Evolutionary conservation across 768 basidiomycete species (phyloP).

Genomic region (Myochromella boudieri): DNA sequence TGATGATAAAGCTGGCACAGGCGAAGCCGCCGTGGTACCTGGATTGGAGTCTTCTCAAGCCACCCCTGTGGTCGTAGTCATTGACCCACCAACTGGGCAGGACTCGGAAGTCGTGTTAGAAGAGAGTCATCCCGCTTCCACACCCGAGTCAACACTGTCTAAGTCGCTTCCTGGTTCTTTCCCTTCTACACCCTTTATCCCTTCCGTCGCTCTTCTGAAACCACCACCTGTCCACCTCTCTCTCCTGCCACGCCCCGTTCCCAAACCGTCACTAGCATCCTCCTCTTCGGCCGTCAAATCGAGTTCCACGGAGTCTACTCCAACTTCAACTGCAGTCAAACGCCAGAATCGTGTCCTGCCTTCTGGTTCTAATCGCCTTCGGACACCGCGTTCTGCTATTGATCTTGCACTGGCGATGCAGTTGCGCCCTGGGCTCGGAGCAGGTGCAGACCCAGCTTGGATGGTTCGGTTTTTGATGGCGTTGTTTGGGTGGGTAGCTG

Average conservation of each 20-base stretch:
- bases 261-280: constrained; percentile 5
- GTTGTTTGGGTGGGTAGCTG: constrained; percentile 75
- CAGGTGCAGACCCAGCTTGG: constrained; percentile 75
- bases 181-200: constrained; percentile 9
- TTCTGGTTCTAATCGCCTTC: constrained; percentile 11
- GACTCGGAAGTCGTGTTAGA: too few species aligned
- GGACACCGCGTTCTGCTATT: constrained; percentile 39
- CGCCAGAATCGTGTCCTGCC: not conserved
- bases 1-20: not conserved
- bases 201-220: not conserved
- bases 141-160: constrained; percentile 2
- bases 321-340: not conserved
- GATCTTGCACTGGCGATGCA: constrained; percentile 81
- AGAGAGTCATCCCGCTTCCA: too few species aligned
- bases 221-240: constrained; percentile 3
- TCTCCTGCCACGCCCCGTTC: not conserved
- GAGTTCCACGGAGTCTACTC: not conserved
- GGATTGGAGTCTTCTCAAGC: not conserved
- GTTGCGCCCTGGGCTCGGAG: constrained; percentile 67
- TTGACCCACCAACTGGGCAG: too few species aligned
- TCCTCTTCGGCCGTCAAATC: not conserved
- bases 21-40: not conserved
- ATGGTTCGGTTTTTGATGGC: constrained; percentile 79
- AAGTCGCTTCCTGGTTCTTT: constrained; percentile 18
- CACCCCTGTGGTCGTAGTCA: not conserved